phyloP scores from a whole-genome alignment of 2,329 filamentous ascomycete genomes.

The Alternaria consortialis region DNA sequence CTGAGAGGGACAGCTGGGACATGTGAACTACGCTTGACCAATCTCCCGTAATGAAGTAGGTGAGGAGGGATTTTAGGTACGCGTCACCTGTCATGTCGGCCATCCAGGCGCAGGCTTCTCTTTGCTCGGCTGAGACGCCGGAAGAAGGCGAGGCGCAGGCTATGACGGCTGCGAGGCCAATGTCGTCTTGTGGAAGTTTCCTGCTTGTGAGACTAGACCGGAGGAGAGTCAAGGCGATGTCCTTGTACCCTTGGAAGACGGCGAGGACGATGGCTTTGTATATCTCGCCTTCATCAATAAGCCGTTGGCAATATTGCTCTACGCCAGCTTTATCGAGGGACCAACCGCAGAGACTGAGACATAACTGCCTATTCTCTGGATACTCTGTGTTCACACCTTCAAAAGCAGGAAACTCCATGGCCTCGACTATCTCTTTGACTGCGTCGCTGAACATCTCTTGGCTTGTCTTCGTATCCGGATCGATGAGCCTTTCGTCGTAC shows the following conservation, averaged over 20 bases:
- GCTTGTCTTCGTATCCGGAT: constrained; percentile 48
- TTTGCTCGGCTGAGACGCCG: constrained; percentile 64
- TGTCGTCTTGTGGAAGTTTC: constrained; percentile 63
- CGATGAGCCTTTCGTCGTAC: constrained; percentile 50
- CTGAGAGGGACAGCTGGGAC: constrained; percentile 74
- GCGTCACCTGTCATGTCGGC: constrained; percentile 74
- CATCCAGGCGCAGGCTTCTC: constrained; percentile 69
- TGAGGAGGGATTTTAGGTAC: constrained; percentile 81
- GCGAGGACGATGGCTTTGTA: constrained; percentile 81
- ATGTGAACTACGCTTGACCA: constrained; percentile 80
- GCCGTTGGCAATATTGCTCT: constrained; percentile 58
- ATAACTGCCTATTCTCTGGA: constrained; percentile 76
- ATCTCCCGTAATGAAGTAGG: constrained; percentile 77
- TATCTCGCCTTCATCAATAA: constrained; percentile 65
- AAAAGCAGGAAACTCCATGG: constrained; percentile 68
- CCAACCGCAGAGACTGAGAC: constrained; percentile 78
- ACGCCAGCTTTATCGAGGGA: constrained; percentile 65
- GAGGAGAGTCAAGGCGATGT: constrained; percentile 74
- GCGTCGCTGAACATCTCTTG: constrained; percentile 67
- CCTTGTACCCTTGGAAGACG: constrained; percentile 75
- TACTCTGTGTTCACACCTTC: constrained; percentile 70
- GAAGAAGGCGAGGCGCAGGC: constrained; percentile 54
- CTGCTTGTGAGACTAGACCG: constrained; percentile 74
- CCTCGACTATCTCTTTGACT: constrained; percentile 71
- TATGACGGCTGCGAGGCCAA: constrained; percentile 59